Percentiles rank a stretch among this genome's conserved stretches.
phyloP scores from a whole-genome alignment of 2,329 filamentous ascomycete genomes.

The Ascochyta rabiei region DNA sequence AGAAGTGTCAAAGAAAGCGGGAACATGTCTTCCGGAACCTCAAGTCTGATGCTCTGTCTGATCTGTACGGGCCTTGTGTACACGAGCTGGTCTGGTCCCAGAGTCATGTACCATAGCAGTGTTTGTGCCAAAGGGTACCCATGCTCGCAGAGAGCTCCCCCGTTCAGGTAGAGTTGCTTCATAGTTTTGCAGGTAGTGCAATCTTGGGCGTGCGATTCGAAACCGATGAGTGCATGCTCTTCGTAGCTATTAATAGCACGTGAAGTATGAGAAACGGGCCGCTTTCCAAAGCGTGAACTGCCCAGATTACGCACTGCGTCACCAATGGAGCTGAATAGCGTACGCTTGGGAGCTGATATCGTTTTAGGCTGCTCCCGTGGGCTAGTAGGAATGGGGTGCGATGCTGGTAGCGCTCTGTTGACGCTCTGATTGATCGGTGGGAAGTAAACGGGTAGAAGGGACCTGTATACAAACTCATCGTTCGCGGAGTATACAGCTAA shows the following conservation, averaged over 20 bases:
- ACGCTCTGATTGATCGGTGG: conserved; percentile 29
- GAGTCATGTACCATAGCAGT: conserved; percentile 29
- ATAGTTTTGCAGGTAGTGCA: conserved; percentile 32
- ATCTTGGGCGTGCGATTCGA: conserved; percentile 35
- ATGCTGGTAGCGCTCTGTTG: conserved; percentile 14
- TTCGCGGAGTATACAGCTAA: conserved; percentile 38
- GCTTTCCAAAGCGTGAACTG: conserved; percentile 14
- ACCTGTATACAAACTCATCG: conserved; percentile 42
- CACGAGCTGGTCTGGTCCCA: conserved; percentile 27
- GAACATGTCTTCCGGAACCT: conserved; percentile 28
- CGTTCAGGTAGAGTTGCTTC: conserved; percentile 26
- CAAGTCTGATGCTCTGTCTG: conserved; percentile 18
- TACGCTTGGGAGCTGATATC: conserved; percentile 18
- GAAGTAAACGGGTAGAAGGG: conserved; percentile 40
- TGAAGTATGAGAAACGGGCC: conserved; percentile 16
- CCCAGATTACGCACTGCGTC: conserved; percentile 33
- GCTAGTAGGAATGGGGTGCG: background rate
- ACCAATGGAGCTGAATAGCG: conserved; percentile 27
- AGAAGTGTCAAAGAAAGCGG: conserved; percentile 27
- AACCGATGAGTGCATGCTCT: conserved; percentile 27
- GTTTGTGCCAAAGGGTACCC: conserved; percentile 31
- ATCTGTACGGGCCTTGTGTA: conserved; percentile 25
- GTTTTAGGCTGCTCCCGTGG: background rate
- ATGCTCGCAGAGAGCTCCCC: conserved; percentile 25
- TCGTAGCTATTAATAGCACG: conserved; percentile 25